phyloP scores from a whole-genome alignment of 2,329 filamentous ascomycete genomes.

The Ophiocordyceps camponoti-rufipedis region DNA sequence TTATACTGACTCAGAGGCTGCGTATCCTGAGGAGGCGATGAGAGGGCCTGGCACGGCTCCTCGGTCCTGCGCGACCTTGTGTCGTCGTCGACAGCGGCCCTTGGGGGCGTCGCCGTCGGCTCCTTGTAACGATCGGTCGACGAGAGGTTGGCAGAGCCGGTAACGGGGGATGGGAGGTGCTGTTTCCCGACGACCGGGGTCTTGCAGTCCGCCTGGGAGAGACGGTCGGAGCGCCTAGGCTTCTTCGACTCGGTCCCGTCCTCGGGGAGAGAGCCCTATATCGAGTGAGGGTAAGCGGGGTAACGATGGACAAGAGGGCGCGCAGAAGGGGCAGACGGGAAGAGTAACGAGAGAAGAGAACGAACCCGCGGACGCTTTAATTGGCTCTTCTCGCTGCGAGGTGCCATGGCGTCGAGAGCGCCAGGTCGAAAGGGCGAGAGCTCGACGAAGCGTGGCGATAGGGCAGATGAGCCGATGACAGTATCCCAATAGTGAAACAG shows the following conservation, averaged over 20 bases:
- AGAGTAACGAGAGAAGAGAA: background rate
- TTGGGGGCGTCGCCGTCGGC: constrained; percentile 49
- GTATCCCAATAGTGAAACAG: background rate
- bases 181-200: constrained; percentile 44
- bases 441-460: background rate
- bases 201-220: constrained; percentile 42
- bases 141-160: constrained; percentile 35
- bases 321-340: no score
- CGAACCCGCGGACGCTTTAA: constrained; percentile 62
- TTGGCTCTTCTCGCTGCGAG: constrained; percentile 57
- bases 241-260: constrained; percentile 59
- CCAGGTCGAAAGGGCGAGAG: background rate
- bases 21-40: constrained; percentile 46
- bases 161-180: constrained; percentile 69
- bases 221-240: constrained; percentile 57
- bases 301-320: background rate
- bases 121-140: constrained; percentile 47
- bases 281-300: background rate
- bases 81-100: constrained; percentile 25
- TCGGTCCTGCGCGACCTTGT: constrained; percentile 30
- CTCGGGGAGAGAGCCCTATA: constrained; percentile 46
- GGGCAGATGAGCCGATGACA: no score
- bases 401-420: constrained; percentile 28
- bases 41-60: constrained; percentile 26
- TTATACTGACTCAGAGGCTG: constrained; percentile 52